Percentiles rank a stretch among this genome's conserved stretches.
Evolutionary conservation across 257 asterid species (phyloP).

Genomic region (Anisodus acutangulus): DNA sequence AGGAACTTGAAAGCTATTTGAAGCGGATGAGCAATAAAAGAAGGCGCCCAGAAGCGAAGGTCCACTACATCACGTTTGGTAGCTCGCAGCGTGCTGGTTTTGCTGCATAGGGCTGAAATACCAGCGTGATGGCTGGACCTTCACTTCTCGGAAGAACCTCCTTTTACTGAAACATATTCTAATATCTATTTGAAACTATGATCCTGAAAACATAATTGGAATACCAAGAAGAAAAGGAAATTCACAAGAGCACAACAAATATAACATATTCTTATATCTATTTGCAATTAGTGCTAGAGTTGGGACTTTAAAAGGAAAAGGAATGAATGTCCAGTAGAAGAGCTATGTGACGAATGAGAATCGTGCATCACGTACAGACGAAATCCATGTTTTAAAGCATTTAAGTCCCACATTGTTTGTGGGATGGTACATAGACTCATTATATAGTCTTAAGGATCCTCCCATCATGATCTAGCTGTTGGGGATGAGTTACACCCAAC

Average conservation of each 20-base stretch:
- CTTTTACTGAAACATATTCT: background rate
- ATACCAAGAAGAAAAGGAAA: background rate
- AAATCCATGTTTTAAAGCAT: background rate
- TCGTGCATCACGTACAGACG: background rate
- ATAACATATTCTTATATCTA: background rate
- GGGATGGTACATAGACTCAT: too few relatives aligned
- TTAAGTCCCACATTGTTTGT: too few relatives aligned
- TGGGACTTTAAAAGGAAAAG: background rate
- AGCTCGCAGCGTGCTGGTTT: background rate
- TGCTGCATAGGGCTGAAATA: background rate
- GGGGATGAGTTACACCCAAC: too few relatives aligned
- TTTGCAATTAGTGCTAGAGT: background rate
- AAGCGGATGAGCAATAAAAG: background rate
- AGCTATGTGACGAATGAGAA: background rate
- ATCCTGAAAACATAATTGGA: background rate
- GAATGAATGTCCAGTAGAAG: background rate
- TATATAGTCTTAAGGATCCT: too few relatives aligned
- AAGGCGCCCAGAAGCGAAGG: background rate
- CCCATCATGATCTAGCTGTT: too few relatives aligned
- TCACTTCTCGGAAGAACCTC: background rate
- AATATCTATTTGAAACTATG: background rate
- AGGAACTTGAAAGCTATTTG: background rate
- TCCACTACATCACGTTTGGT: background rate
- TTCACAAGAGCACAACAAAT: background rate
- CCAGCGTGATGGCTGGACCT: background rate